These are phyloP conservation scores for Kwoniella sp. DNA, from an alignment of 768 basidiomycete genomes.

Conservation along the genomic window DNA sequence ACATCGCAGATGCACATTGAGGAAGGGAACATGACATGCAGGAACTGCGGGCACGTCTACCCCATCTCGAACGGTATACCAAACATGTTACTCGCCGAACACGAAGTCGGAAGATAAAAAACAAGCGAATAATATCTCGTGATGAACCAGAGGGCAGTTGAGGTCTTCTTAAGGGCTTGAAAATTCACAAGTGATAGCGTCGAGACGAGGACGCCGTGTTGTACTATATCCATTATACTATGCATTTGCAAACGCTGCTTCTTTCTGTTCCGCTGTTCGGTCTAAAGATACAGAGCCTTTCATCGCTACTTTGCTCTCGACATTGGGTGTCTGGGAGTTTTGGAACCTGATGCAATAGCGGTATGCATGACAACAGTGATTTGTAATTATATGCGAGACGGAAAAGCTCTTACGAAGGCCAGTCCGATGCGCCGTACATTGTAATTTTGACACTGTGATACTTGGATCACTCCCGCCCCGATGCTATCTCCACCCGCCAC, in stretches of 20 bases:
- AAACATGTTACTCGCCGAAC: slow-evolving; percentile 94
- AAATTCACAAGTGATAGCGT: too few species aligned
- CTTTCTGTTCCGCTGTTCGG: too few species aligned
- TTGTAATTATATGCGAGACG: too few species aligned
- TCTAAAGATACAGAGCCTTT: too few species aligned
- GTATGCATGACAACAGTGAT: too few species aligned
- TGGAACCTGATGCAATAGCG: slow-evolving; percentile 1
- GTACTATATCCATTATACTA: slow-evolving; percentile 7
- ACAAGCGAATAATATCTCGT: too few species aligned
- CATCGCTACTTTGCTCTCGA: not conserved
- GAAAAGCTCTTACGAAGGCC: too few species aligned
- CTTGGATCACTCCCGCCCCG: too few species aligned
- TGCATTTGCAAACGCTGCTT: not conserved
- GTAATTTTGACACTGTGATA: too few species aligned
- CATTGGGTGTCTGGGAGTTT: not conserved
- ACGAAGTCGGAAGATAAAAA: slow-evolving; percentile 65
- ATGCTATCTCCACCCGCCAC: slow-evolving; percentile 16
- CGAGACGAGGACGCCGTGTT: too few species aligned
- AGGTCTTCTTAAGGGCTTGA: slow-evolving; percentile 60
- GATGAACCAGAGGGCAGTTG: too few species aligned
- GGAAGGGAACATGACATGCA: slow-evolving; percentile 90
- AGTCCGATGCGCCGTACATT: too few species aligned
- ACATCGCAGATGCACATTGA: slow-evolving; percentile 82
- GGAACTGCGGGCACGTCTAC: slow-evolving; percentile 86
- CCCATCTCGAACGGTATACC: slow-evolving; percentile 92